These are phyloP conservation scores for Raphanus raphanistrum DNA, from an alignment of 345 rosid species.

Conservation along the genomic window DNA sequence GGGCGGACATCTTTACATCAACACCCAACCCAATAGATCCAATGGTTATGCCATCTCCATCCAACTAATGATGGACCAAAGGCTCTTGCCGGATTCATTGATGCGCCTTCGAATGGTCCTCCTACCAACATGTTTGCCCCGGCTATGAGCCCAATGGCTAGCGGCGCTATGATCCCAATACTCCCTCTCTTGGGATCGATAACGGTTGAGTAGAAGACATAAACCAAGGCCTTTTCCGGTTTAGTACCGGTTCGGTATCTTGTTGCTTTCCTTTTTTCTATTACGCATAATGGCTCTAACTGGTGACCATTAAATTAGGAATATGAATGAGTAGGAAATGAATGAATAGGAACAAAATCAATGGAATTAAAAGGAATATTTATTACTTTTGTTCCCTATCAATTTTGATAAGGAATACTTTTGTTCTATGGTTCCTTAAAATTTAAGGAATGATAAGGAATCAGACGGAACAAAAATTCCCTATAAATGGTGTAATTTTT, in stretches of 20 bases:
- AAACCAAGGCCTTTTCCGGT: slow-evolving; percentile 17
- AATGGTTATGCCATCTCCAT: slow-evolving; percentile 43
- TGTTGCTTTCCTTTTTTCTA: background rate
- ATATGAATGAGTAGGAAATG: too few species aligned
- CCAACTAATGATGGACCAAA: slow-evolving; percentile 45
- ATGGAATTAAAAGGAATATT: too few species aligned
- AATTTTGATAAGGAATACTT: too few species aligned
- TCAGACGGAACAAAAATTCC: too few species aligned
- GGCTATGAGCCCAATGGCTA: slow-evolving; percentile 35
- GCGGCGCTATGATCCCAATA: slow-evolving; percentile 38
- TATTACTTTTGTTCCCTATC: too few species aligned
- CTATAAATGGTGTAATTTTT: too few species aligned
- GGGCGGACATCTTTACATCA: too few species aligned
- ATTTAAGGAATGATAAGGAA: too few species aligned
- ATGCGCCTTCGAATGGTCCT: slow-evolving; percentile 41
- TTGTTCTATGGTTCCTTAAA: too few species aligned
- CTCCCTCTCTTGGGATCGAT: slow-evolving; percentile 42
- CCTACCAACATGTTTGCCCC: slow-evolving; percentile 44
- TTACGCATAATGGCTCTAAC: background rate
- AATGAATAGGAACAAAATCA: too few species aligned
- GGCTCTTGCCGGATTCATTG: slow-evolving; percentile 46
- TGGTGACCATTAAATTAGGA: too few species aligned
- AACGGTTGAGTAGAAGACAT: slow-evolving; percentile 36
- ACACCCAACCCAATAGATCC: slow-evolving; percentile 43
- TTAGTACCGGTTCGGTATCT: background rate